Percentiles rank a stretch among this genome's conserved stretches.
Conservation (phyloP, 2,329 filamentous ascomycete species). For the Pezicula neosporulosa region DNA sequence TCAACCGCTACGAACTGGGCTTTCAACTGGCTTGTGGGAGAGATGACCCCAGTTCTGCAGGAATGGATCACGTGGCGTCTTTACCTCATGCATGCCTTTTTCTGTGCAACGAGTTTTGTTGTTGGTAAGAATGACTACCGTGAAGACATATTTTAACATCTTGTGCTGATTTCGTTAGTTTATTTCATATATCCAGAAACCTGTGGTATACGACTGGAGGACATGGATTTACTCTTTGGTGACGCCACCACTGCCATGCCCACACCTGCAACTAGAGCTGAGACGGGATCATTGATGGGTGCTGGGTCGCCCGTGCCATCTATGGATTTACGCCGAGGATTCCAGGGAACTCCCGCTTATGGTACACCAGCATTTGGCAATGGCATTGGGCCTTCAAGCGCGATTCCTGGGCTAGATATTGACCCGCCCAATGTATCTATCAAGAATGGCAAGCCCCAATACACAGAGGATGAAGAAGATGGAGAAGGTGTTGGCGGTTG, state of each 20-base stretch:
- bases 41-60: slow-evolving; percentile 91
- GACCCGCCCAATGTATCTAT: slow-evolving; percentile 66
- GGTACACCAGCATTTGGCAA: slow-evolving; percentile 15
- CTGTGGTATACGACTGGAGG: slow-evolving; percentile 88
- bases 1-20: slow-evolving; percentile 98
- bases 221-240: slow-evolving; percentile 94
- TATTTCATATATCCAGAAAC: slow-evolving; percentile 98
- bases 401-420: slow-evolving; percentile 79
- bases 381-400: slow-evolving; percentile 55
- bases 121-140: slow-evolving; percentile 67
- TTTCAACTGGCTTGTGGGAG: slow-evolving; percentile 95
- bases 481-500: slow-evolving; percentile 61
- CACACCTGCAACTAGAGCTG: slow-evolving; percentile 73
- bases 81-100: slow-evolving; percentile 94
- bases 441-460: slow-evolving; percentile 45
- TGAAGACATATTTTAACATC: not conserved
- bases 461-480: slow-evolving; percentile 26
- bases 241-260: slow-evolving; percentile 82
- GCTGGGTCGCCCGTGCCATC: slow-evolving; percentile 77
- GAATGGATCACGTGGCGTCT: slow-evolving; percentile 90
- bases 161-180: slow-evolving; percentile 50
- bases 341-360: slow-evolving; percentile 25
- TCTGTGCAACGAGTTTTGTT: slow-evolving; percentile 92
- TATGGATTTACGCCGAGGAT: slow-evolving; percentile 62
- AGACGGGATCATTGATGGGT: slow-evolving; percentile 79